Conservation (phyloP, 1,284 basidiomycete species). For the Cystobasidiaceae sp. region DNA sequence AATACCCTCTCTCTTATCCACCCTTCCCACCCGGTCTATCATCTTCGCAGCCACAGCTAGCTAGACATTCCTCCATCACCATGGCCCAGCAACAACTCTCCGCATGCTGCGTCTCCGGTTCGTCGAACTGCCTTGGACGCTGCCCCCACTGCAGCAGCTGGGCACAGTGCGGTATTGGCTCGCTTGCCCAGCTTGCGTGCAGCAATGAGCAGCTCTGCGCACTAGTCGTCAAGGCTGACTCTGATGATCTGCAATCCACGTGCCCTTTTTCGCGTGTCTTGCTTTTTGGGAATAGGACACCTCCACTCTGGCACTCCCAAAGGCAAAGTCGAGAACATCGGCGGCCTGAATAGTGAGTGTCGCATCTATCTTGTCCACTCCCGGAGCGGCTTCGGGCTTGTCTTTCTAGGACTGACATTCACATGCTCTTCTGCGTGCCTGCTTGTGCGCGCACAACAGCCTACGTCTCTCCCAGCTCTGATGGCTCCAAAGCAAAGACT, state of each 20-base stretch:
- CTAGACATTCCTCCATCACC: neutral
- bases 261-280: too few species aligned
- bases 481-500: slow-evolving; percentile 36
- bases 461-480: slow-evolving; percentile 34
- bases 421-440: neutral
- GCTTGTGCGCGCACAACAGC: neutral
- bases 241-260: too few species aligned
- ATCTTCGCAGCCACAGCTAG: neutral
- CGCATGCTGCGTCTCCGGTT: slow-evolving; percentile 35
- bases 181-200: too few species aligned
- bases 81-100: slow-evolving; percentile 31
- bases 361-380: too few species aligned
- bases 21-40: neutral
- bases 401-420: neutral
- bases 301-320: slow-evolving; percentile 39
- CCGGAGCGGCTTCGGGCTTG: too few species aligned
- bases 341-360: slow-evolving; percentile 29
- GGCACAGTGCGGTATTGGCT: too few species aligned
- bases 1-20: neutral
- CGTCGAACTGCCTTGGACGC: too few species aligned
- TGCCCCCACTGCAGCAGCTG: too few species aligned
- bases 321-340: slow-evolving; percentile 31
- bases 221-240: too few species aligned
- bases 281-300: too few species aligned
- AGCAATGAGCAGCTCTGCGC: too few species aligned